Conservation (phyloP, 2,329 filamentous ascomycete species). For the Myrmaecium sp. region DNA sequence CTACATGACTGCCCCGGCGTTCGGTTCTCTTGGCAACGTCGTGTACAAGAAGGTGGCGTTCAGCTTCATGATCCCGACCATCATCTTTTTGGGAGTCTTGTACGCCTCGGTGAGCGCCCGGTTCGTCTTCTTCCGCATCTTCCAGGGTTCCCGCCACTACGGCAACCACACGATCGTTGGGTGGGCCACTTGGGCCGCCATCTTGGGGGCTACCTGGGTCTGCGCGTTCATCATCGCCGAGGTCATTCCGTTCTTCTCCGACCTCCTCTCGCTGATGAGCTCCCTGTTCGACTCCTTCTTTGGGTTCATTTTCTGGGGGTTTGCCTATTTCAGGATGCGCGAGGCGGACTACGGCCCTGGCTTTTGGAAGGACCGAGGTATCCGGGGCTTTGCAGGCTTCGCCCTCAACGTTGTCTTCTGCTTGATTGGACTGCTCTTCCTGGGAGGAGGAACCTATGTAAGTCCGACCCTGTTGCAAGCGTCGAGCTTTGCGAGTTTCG, state of each 20-base stretch:
- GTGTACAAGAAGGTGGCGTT: conserved; percentile 77
- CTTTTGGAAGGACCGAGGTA: conserved; percentile 35
- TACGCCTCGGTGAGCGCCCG: conserved; percentile 82
- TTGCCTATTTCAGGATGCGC: conserved; percentile 65
- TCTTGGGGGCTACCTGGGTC: conserved; percentile 63
- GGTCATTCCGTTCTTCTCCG: conserved; percentile 84
- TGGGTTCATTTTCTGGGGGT: conserved; percentile 89
- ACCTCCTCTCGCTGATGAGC: conserved; percentile 57
- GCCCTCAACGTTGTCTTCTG: conserved; percentile 59
- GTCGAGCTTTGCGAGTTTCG: background rate
- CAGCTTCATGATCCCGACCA: conserved; percentile 87
- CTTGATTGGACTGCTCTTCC: conserved; percentile 58
- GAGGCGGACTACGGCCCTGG: conserved; percentile 41
- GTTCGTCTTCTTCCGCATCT: conserved; percentile 83
- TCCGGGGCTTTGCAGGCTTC: conserved; percentile 37
- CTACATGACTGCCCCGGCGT: conserved; percentile 76
- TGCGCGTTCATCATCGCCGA: conserved; percentile 83
- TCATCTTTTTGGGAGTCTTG: conserved; percentile 80
- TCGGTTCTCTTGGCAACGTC: conserved; percentile 60
- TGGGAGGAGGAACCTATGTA: conserved; percentile 67
- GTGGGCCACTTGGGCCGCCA: conserved; percentile 62
- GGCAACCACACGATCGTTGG: conserved; percentile 64
- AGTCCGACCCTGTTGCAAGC: conserved; percentile 18
- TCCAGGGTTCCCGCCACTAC: conserved; percentile 64
- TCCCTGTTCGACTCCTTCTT: conserved; percentile 86